These are phyloP conservation scores for Nyctanthes arbortristis DNA, from an alignment of 257 asterid genomes.

Conservation along the genomic window DNA sequence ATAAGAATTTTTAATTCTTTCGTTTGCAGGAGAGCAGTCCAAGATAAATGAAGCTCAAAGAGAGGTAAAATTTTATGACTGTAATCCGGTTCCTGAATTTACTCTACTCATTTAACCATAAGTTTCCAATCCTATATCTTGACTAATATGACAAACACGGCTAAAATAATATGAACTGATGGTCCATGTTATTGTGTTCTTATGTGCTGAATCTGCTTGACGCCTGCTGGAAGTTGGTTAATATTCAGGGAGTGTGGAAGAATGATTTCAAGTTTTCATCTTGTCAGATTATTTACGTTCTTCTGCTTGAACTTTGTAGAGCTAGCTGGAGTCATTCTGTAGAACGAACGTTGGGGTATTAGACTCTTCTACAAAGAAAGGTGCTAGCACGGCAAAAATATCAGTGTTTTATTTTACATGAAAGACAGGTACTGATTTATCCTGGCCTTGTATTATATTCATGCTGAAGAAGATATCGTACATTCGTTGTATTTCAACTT, in stretches of 20 bases:
- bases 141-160: neutral
- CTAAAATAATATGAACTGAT: neutral
- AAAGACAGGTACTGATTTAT: constrained; percentile 20
- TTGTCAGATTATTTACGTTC: neutral
- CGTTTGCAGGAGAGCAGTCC: constrained; percentile 55
- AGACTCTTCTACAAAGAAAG: constrained; percentile 7
- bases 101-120: neutral
- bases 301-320: constrained; percentile 26
- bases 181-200: neutral
- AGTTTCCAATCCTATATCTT: neutral
- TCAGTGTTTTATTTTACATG: constrained; percentile 20
- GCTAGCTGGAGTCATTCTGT: constrained; percentile 30
- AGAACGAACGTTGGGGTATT: constrained; percentile 4
- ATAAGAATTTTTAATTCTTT: constrained; percentile 1
- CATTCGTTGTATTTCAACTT: constrained; percentile 7
- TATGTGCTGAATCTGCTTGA: neutral
- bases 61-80: constrained; percentile 41
- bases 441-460: constrained; percentile 27
- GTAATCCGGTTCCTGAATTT: neutral
- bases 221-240: neutral
- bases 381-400: constrained; percentile 29
- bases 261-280: neutral
- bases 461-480: neutral
- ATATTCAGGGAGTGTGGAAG: too few species aligned
- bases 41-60: constrained; percentile 46